Evolutionary conservation across 169 alveolate species (phyloP).

Genomic region (Eimeria necatrix): DNA sequence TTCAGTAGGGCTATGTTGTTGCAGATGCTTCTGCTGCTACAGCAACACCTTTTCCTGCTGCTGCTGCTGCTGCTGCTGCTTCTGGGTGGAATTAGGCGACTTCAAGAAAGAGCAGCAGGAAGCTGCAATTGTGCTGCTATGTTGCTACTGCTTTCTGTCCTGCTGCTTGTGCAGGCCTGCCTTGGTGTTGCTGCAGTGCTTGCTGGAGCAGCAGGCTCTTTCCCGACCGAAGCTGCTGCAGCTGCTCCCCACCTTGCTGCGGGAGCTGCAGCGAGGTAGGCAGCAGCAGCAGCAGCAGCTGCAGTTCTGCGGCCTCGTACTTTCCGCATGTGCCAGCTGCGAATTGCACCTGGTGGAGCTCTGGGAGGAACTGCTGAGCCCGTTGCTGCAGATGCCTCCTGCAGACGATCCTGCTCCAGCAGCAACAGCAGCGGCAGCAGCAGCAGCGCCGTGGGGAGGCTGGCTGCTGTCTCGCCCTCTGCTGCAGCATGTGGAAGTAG

Average conservation of each 20-base stretch:
- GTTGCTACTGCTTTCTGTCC: neutral
- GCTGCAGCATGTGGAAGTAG: constrained; percentile 59
- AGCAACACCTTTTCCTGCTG: neutral
- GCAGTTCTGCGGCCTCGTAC: constrained; percentile 66
- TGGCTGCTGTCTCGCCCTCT: constrained; percentile 65
- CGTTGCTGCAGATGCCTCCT: constrained; percentile 39
- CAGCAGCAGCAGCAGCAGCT: constrained; percentile 42
- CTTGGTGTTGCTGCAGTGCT: constrained; percentile 46
- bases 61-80: constrained; percentile 27
- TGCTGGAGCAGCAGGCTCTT: constrained; percentile 71
- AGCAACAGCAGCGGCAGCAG: constrained; percentile 55
- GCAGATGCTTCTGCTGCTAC: neutral
- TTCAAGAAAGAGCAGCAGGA: neutral
- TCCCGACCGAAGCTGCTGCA: constrained; percentile 20
- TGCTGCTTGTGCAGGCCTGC: constrained; percentile 57
- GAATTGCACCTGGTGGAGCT: constrained; percentile 44
- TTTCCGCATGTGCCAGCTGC: constrained; percentile 55
- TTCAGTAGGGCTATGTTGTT: constrained; percentile 24
- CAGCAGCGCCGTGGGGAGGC: constrained; percentile 61
- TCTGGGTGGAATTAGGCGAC: neutral
- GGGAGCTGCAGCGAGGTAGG: constrained; percentile 31
- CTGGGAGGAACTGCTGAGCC: constrained; percentile 69
- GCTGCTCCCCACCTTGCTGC: constrained; percentile 63
- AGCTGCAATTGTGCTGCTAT: neutral
- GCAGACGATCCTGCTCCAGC: constrained; percentile 5